Base-by-base conservation (phyloP, 1,139 yeast genomes). In the Suzukiozyma palmioleophila region DNA sequence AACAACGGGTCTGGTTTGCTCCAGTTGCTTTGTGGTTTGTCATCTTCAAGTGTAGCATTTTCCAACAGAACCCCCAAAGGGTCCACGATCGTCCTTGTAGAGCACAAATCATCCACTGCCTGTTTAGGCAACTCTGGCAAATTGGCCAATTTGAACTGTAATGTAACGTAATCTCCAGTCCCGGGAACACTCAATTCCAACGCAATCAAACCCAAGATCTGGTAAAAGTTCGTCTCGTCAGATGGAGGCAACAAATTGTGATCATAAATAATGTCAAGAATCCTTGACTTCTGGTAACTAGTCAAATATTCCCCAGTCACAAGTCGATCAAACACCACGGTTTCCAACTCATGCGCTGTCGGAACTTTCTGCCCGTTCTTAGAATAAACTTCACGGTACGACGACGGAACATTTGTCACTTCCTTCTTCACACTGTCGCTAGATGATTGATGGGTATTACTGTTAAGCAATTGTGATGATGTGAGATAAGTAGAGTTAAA, bases 101-200 rank as follows among this genome's bases (percentile, higher is more conserved):
- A 48, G n/a, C 31, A 28, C 39, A 29, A 52, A 32, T 33, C 35
- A 12, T 50, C 48, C 6, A 60, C 54, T 32, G 62, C 56, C 9
- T 49, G 45, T 9, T 39, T 35, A 1, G 73, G 63, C 37, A 71
- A 53, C 18, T 57, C 60, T 0, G 76, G 76, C 35, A 71, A 62
- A 34, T 55, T 59, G 26, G 50, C 52, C 41, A 58, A 50, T 41
- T 60, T 54, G 50, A 69, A 68, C 47, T 66, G 73, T 26, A 71
- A 52, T 8, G 75, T 64, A 7, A 69, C 74, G 44, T 49, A 70
- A 49, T 70, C 75, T 0, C 74, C 76, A 0, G 67, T 44, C 0
- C 75, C 76, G 2, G 70, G 59, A 6, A 54, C 52, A 26, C 65
- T 69, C 18, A 70, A 52, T 47, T 71, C 77, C 44, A 71, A 59